A percentile compares a stretch with the other conserved stretches of the same genome.
phyloP scores from a whole-genome alignment of 768 basidiomycete genomes.

The Hericium coralloides region DNA sequence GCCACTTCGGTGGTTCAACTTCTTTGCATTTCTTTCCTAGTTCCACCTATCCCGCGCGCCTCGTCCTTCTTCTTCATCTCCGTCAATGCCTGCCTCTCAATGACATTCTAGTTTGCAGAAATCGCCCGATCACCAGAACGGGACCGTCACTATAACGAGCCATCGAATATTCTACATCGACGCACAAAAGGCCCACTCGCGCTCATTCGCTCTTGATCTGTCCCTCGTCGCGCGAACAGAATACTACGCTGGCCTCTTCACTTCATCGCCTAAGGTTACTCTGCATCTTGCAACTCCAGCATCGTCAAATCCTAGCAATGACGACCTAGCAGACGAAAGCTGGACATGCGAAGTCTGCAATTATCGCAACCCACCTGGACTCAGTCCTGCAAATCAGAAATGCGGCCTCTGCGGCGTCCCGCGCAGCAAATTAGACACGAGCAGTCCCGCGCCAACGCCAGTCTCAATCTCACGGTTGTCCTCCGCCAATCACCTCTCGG shows the following conservation, averaged over 20 bases:
- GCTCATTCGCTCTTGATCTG: conserved; percentile 66
- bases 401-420: conserved; percentile 83
- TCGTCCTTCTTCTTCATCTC: neutral
- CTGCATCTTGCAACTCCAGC: conserved; percentile 38
- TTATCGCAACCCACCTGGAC: conserved; percentile 69
- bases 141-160: conserved; percentile 64
- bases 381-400: conserved; percentile 56
- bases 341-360: conserved; percentile 92
- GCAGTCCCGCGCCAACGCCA: conserved; percentile 14
- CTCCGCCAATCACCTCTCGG: conserved; percentile 27
- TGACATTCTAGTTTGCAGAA: conserved; percentile 62
- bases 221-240: conserved; percentile 66
- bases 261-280: conserved; percentile 83
- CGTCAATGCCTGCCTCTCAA: conserved; percentile 14
- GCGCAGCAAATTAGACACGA: conserved; percentile 29
- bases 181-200: conserved; percentile 31
- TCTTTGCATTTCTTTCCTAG: no score
- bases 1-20: no score
- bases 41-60: neutral
- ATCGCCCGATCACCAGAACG: conserved; percentile 67
- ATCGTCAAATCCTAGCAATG: conserved; percentile 14
- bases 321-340: conserved; percentile 31
- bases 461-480: conserved; percentile 12
- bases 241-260: conserved; percentile 84
- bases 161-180: conserved; percentile 85